phyloP scores from a whole-genome alignment of 179 eudicot species.

The Amaranthus tricolor region DNA sequence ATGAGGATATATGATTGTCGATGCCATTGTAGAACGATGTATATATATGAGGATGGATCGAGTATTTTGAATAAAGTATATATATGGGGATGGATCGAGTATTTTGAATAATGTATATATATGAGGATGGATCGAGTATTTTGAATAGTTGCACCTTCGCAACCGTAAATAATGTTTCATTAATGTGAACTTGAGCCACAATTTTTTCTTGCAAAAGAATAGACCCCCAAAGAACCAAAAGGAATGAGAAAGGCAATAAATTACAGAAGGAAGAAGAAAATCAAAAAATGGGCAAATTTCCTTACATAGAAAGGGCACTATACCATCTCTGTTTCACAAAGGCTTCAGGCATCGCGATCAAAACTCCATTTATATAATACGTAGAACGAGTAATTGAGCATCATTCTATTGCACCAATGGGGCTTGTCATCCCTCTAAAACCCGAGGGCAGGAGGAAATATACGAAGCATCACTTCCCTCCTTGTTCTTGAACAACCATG shows the following conservation, averaged over 20 bases:
- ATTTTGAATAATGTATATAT: too few species aligned
- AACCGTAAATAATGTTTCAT: slow-evolving; percentile 9
- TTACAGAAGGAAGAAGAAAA: slow-evolving; percentile 26
- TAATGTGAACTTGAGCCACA: slow-evolving; percentile 9
- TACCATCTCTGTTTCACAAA: background rate
- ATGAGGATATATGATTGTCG: too few species aligned
- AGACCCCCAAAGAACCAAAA: slow-evolving; percentile 24
- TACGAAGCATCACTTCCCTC: slow-evolving; percentile 21
- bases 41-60: too few species aligned
- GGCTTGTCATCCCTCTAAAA: slow-evolving; percentile 5
- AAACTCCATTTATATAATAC: slow-evolving; percentile 12
- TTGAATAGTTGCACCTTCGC: slow-evolving; percentile 10
- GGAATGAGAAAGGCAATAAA: slow-evolving; percentile 23
- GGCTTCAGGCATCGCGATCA: slow-evolving; percentile 11
- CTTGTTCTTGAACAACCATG: slow-evolving; percentile 5
- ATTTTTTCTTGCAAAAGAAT: slow-evolving; percentile 25
- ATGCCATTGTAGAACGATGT: too few species aligned
- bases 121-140: background rate
- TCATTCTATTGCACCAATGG: slow-evolving; percentile 6
- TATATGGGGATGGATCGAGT: too few species aligned
- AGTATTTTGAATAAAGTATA: background rate
- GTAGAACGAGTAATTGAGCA: slow-evolving; percentile 6
- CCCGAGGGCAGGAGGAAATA: slow-evolving; percentile 19
- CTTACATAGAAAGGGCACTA: slow-evolving; percentile 17
- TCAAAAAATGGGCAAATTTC: slow-evolving; percentile 19